Evolutionary conservation across 768 basidiomycete species (phyloP), one percentile per base, ranked within the genome.

Genomic region (Lentinula sp.): DNA sequence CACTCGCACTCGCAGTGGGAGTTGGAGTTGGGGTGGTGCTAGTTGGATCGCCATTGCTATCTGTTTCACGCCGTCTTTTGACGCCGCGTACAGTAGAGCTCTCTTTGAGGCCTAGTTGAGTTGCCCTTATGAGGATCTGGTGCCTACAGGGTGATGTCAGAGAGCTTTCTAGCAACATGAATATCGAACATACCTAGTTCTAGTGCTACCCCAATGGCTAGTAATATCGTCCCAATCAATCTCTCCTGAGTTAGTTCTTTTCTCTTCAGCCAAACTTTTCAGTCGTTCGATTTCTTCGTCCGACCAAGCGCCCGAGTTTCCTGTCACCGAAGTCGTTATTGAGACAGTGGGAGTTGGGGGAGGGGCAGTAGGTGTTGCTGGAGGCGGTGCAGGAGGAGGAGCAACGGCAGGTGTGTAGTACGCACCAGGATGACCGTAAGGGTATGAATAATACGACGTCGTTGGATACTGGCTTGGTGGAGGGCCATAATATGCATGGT

Each of bases 211-310:
- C 85, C 88, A 92, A 66, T 88, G 82, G 53, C 77, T 77, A 55
- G 86, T 83, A 23, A 93, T 80, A 75, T 85, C 84, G 70, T 92
- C 91, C 91, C 91, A 93, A 55, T 89, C 87, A 43, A 88, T 85
- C 61, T 88, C 86, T 11, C 84, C 83, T 57, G 78, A 76, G 4
- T 77, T 69, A 15, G 68, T 76, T 60, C 81, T 81, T 68, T 85
- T 85, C 57, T 89, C 84, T 63, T 91, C 91, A 0, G 87, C 85
- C 21, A 93, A 68, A 57, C 78, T 83, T 70, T 80, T 86, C 61
- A 93, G 68, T 43, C 83, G 79, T 63, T 89, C 87, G 0, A 81
- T 83, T 68, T 93, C 91, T 61, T 88, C 88, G 6, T 90, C 87
- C 2, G 87, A 82, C 91, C 91, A 93, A 6, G 87, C 78, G 0